Evolutionary conservation across 2,329 filamentous ascomycete genomes (phyloP), one percentile per base, ranked within the genome.

Genomic region (Ilyonectria sp.): DNA sequence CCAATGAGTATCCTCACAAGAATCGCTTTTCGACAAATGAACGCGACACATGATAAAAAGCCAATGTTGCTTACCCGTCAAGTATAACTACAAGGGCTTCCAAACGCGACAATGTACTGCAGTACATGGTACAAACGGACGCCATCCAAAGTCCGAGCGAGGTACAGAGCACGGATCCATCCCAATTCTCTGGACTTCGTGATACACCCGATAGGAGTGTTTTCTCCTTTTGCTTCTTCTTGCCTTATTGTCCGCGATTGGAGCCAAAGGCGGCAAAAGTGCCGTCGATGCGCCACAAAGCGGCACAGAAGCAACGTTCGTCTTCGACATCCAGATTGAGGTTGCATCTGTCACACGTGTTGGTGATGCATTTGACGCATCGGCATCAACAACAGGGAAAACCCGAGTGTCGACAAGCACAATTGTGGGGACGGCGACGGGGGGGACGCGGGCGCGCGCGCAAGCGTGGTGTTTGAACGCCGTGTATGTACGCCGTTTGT

Each of bases 31-130:
- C 50, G 65, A 60, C 61, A 47, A 70, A 70, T 69, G 64, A 70
- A 55, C 58, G 54, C 53, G 63, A 71, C 72, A 73, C 72, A 74
- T 74, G 72, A 74, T 59, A 59, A 60, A 29, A 46, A 50, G 50
- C 46, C 69, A 56, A 71, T 74, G 71, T 68, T 63, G 60, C 60
- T 67, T 43, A 54, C 54, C 53, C 33, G 55, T 52, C 19, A 23
- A 50, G 33, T 60, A 60, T 64, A 21, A 21, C 21, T 21, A 71
- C 55, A 65, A 61, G 62, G 58, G 57, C 54, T 56, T 50, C 61
- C 26, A n/a, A 50, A 63, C 50, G 23, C 54, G 46, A 31, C n/a
- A 50, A 66, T 37, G 60, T 58, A 57, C 21, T 46, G 26, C 26
- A 26, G 26, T 60, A 70, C 54, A 40, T 50, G 40, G 57, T 64